Conservation (phyloP, 257 asterid genomes). For the Prunella vulgaris region DNA sequence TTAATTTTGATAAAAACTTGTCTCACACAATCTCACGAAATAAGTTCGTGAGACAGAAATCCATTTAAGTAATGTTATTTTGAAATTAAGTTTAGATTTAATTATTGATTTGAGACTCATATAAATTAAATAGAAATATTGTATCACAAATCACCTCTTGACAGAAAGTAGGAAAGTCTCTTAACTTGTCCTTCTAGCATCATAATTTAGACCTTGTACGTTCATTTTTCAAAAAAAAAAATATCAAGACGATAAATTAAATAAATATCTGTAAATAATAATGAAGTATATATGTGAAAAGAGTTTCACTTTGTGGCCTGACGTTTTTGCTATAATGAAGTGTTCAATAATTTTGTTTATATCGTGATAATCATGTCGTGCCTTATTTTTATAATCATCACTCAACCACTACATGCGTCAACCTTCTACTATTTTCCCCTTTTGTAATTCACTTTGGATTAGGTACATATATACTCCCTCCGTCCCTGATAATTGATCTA, state of each 20-base stretch:
- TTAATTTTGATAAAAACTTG: no score
- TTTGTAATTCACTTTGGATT: neutral
- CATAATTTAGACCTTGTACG: neutral
- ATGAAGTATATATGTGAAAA: neutral
- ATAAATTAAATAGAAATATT: no score
- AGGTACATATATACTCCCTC: no score
- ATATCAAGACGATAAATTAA: neutral
- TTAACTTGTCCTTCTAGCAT: neutral
- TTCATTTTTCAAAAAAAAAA: neutral
- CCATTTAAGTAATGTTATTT: no score
- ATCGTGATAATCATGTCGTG: neutral
- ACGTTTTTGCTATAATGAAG: constrained; percentile 10
- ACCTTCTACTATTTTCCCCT: neutral
- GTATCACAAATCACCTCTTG: no score
- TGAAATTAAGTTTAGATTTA: no score
- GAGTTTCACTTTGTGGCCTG: constrained; percentile 17
- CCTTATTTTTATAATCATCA: neutral
- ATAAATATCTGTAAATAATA: neutral
- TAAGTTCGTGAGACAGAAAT: no score
- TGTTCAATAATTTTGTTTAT: constrained; percentile 17
- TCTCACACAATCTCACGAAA: no score
- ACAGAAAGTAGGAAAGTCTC: neutral
- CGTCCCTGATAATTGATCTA: no score
- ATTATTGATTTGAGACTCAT: no score
- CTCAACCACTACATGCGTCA: neutral